Evolutionary conservation across 345 rosid genomes (phyloP), one percentile per base, ranked within the genome.

Genomic region (Aquilaria malaccensis): DNA sequence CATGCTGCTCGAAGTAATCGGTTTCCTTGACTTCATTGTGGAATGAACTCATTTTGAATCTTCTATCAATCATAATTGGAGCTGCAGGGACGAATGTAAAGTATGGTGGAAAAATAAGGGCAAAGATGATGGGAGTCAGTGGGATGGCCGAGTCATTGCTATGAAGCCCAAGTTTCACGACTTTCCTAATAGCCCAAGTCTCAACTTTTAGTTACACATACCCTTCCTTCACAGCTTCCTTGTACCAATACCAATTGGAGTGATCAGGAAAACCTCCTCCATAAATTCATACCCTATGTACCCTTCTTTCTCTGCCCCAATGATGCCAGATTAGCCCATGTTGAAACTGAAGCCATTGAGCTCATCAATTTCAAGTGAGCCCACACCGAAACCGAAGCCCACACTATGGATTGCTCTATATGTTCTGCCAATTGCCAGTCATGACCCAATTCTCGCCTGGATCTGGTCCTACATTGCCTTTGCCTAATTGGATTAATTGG

Each of bases 51-150:
- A 97, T 62, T 94, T 80, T 71, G 95, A 86, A 69, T 82, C 87
- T 62, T 82, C 93, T 37, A 78, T 82, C 45, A 69, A 74, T 66
- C 88, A 91, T 77, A 80, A 86, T 64, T 94, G 99, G 99, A 81
- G 83, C 46, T 73, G 77, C 72, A 82, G 99, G 75, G 99, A 90
- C 73, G 86, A 85, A 69, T 88, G 97, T 78, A 85, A 62, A 66
- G 99, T 94, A 46, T 94, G 97, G 97, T 92, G 98, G 98, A 86
- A 80, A 82, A 82, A 86, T 60, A 91, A 83, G 33, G 82, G 79
- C 14, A 91, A 87, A 60, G 96, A 83, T 65, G 80, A 85, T 74
- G 99, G 99, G 63, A 79, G 84, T 57, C 90, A 96, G 97, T 93
- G 22, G 99, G 81, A 81, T 70, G 97, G 99, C 50, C 83, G 99